A percentile compares a stretch with the other conserved stretches of the same genome.
phyloP scores from a whole-genome alignment of 768 basidiomycete genomes.

The Lactifluus rugatus region DNA sequence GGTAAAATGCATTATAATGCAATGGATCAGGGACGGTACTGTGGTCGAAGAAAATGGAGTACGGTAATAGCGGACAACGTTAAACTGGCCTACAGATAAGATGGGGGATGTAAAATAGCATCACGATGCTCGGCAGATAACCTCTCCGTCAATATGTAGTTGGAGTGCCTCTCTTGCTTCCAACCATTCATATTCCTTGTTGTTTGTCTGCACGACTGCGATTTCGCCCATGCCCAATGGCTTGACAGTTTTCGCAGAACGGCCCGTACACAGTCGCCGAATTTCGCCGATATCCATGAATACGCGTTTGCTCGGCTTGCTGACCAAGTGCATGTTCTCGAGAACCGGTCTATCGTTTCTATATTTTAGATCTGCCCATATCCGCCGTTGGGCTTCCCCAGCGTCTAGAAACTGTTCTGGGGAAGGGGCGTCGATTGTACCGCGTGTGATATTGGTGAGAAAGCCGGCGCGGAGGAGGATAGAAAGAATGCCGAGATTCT shows the following conservation, averaged over 20 bases:
- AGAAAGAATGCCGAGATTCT: slow-evolving; percentile 86
- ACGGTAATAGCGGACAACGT: neutral
- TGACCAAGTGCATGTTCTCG: slow-evolving; percentile 67
- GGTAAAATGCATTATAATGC: neutral
- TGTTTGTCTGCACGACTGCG: slow-evolving; percentile 68
- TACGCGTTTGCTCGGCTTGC: slow-evolving; percentile 73
- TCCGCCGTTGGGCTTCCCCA: slow-evolving; percentile 58
- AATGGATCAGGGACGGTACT: neutral
- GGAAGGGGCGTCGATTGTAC: slow-evolving; percentile 53
- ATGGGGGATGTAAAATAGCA: neutral
- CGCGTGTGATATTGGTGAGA: slow-evolving; percentile 72
- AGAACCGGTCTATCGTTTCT: slow-evolving; percentile 83
- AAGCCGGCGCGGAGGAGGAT: slow-evolving; percentile 91
- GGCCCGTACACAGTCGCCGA: slow-evolving; percentile 67
- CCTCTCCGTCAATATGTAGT: slow-evolving; percentile 71
- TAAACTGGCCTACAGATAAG: too few relatives aligned
- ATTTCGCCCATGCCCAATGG: slow-evolving; percentile 91
- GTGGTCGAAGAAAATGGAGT: too few relatives aligned
- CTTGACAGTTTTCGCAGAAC: slow-evolving; percentile 68
- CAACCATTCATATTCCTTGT: slow-evolving; percentile 70
- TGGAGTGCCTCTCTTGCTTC: slow-evolving; percentile 89
- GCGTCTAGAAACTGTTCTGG: slow-evolving; percentile 53
- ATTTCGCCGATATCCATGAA: slow-evolving; percentile 70
- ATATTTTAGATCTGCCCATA: slow-evolving; percentile 95
- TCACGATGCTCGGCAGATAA: slow-evolving; percentile 62